A percentile compares a stretch with the other conserved stretches of the same genome.
Conservation (phyloP, 2,329 filamentous ascomycete species). For the Polychaeton citri region DNA sequence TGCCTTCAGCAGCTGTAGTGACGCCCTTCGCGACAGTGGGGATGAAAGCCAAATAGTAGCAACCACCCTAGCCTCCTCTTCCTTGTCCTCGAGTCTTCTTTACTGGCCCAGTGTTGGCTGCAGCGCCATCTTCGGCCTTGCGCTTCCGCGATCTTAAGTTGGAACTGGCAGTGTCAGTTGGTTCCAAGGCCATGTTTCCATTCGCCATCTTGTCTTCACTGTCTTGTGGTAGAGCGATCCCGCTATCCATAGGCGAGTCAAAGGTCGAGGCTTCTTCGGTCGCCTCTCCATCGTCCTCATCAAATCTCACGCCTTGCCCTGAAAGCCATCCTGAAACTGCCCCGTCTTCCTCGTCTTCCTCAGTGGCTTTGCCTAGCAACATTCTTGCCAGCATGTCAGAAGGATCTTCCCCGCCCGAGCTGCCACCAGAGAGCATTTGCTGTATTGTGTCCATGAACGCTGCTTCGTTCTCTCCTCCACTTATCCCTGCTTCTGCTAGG, state of each 20-base stretch:
- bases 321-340: constrained; percentile 20
- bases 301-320: constrained; percentile 15
- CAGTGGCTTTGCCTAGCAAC: constrained; percentile 23
- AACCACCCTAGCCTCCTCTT: too few relatives aligned
- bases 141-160: constrained; percentile 60
- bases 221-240: background rate
- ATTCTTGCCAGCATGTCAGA: constrained; percentile 29
- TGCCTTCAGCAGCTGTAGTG: too few relatives aligned
- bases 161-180: constrained; percentile 32
- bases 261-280: background rate
- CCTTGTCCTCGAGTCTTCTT: background rate
- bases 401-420: constrained; percentile 23
- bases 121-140: constrained; percentile 45
- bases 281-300: constrained; percentile 12
- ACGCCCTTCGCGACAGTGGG: too few relatives aligned
- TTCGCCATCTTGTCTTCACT: background rate
- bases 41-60: too few relatives aligned
- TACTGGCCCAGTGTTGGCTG: background rate
- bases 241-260: background rate
- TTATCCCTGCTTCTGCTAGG: constrained; percentile 16
- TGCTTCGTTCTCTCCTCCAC: constrained; percentile 26
- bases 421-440: constrained; percentile 30
- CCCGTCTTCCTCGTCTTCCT: constrained; percentile 12
- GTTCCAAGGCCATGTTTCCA: background rate
- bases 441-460: constrained; percentile 29